Percentiles rank a stretch among this genome's conserved stretches.
Conservation (phyloP, 139 green algal genomes). For the Edaphochlamys debaryana region DNA sequence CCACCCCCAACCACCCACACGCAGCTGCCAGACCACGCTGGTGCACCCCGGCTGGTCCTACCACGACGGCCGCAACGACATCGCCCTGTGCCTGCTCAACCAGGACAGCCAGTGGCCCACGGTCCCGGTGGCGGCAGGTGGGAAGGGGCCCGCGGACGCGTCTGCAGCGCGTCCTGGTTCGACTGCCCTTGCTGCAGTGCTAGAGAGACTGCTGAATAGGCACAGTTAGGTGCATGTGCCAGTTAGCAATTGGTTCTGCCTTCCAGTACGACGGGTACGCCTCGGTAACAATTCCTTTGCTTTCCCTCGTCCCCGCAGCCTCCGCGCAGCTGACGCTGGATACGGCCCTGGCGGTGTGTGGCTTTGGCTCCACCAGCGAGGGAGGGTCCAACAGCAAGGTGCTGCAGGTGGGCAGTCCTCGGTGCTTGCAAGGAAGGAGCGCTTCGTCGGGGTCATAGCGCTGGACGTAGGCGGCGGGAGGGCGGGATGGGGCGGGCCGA, state of each 20-base stretch:
- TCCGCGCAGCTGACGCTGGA: background rate
- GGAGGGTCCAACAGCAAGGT: conserved; percentile 9
- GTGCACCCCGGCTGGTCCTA: conserved; percentile 39
- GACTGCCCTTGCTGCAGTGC: too few relatives aligned
- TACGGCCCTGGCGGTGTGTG: conserved; percentile 10
- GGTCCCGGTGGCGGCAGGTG: background rate
- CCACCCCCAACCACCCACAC: background rate
- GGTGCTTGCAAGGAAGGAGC: too few relatives aligned
- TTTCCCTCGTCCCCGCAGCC: background rate
- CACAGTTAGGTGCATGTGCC: too few relatives aligned
- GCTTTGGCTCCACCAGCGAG: conserved; percentile 21
- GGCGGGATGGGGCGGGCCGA: background rate
- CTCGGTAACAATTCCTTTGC: too few relatives aligned
- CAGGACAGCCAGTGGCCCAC: background rate
- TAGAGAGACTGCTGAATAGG: too few relatives aligned
- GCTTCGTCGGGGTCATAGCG: too few relatives aligned
- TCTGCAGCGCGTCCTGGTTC: background rate
- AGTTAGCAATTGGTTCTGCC: too few relatives aligned
- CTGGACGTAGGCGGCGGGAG: too few relatives aligned
- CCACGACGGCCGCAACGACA: conserved; percentile 6
- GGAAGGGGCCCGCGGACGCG: too few relatives aligned
- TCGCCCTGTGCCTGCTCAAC: conserved; percentile 32
- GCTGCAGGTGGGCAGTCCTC: conserved; percentile 3
- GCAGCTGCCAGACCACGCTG: conserved; percentile 16
- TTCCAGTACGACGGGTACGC: too few relatives aligned